Evolutionary conservation across 441 rosid species (phyloP).

Genomic region (Gossypium davidsonii): DNA sequence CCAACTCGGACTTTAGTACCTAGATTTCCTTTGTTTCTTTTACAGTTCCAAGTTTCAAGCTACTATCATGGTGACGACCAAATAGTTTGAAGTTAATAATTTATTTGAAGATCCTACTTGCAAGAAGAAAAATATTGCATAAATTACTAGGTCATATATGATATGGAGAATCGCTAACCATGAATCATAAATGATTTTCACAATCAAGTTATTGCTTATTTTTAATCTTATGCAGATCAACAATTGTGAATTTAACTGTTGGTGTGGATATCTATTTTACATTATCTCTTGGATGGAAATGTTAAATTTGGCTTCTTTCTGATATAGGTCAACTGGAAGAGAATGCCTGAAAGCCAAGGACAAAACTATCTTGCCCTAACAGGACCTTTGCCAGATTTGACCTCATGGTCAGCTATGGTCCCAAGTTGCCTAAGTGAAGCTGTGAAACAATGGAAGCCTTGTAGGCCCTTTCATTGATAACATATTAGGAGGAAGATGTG

Average conservation of each 20-base stretch:
- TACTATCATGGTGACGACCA: neutral
- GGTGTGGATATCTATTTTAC: neutral
- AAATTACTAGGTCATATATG: neutral
- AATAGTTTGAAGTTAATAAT: neutral
- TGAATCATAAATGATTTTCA: neutral
- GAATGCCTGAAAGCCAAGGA: slow-evolving; percentile 42
- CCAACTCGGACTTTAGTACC: neutral
- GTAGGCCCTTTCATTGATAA: slow-evolving; percentile 21
- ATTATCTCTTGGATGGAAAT: neutral
- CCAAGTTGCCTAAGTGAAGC: slow-evolving; percentile 41
- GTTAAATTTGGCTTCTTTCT: neutral
- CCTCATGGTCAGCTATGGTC: slow-evolving; percentile 51
- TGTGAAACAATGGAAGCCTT: slow-evolving; percentile 62
- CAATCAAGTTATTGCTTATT: neutral
- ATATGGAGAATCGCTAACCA: neutral
- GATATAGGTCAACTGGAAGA: slow-evolving; percentile 63
- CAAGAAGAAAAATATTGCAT: neutral
- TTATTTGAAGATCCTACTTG: neutral
- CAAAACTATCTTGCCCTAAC: slow-evolving; percentile 65
- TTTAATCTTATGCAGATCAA: too few species aligned
- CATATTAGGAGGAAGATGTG: too few species aligned
- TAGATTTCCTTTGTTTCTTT: neutral
- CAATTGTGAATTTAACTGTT: too few species aligned
- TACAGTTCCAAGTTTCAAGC: neutral
- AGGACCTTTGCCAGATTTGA: slow-evolving; percentile 61